A percentile compares a stretch with the other conserved stretches of the same genome.
These are phyloP conservation scores for Raffaelea arxii DNA, from an alignment of 2,329 filamentous ascomycete genomes.

Conservation along the genomic window DNA sequence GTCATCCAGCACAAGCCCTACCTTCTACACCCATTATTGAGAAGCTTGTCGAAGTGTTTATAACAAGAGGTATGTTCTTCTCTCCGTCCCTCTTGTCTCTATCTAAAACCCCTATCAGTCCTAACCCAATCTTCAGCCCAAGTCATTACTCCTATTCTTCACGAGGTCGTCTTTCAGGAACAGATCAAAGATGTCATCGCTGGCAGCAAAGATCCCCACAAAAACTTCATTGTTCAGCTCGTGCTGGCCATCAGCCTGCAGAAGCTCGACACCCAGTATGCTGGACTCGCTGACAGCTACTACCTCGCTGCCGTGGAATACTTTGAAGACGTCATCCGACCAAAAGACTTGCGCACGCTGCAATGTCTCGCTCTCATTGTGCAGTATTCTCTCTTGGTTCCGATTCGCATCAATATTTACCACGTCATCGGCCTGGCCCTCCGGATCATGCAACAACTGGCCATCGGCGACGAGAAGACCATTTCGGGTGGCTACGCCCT, in stretches of 20 bases:
- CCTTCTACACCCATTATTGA: slow-evolving; percentile 67
- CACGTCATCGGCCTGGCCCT: slow-evolving; percentile 85
- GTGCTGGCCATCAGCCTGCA: slow-evolving; percentile 92
- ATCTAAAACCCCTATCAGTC: background rate
- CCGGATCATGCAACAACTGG: slow-evolving; percentile 80
- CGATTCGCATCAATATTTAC: slow-evolving; percentile 85
- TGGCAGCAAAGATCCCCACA: slow-evolving; percentile 66
- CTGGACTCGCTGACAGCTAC: slow-evolving; percentile 90
- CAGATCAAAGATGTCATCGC: slow-evolving; percentile 76
- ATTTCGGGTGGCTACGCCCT: slow-evolving; percentile 55
- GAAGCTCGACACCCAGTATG: slow-evolving; percentile 79
- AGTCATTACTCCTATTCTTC: slow-evolving; percentile 76
- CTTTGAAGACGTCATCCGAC: slow-evolving; percentile 71
- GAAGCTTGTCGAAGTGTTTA: slow-evolving; percentile 74
- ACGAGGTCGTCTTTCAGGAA: slow-evolving; percentile 67
- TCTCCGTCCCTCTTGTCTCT: background rate
- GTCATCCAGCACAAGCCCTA: slow-evolving; percentile 65
- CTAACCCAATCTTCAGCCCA: slow-evolving; percentile 49
- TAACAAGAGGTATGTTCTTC: slow-evolving; percentile 58
- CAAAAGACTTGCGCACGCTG: slow-evolving; percentile 85
- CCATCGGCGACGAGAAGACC: slow-evolving; percentile 80
- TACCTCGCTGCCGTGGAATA: slow-evolving; percentile 82
- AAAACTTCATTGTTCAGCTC: slow-evolving; percentile 83
- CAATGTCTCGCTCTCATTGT: slow-evolving; percentile 83
- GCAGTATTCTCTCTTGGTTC: slow-evolving; percentile 86